These are phyloP conservation scores for Kwoniella shivajii DNA, from an alignment of 1,284 basidiomycete species.

Conservation along the genomic window DNA sequence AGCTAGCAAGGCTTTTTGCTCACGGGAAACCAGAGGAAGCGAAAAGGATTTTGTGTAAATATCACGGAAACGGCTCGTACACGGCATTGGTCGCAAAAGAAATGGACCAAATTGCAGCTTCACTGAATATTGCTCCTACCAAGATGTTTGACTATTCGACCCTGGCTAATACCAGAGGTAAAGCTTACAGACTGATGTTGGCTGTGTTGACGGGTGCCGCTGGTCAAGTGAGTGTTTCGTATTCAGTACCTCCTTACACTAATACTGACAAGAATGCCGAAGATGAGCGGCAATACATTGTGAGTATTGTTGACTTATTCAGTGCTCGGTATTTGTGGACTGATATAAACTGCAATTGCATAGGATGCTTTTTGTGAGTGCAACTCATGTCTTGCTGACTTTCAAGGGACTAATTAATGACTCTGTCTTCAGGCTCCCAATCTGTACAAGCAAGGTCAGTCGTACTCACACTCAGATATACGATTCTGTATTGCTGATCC, in stretches of 20 bases:
- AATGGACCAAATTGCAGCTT: slow-evolving; percentile 19
- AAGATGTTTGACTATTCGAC: slow-evolving; percentile 19
- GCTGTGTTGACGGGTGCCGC: slow-evolving; percentile 29
- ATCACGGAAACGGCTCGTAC: slow-evolving; percentile 25
- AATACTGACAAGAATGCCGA: background rate
- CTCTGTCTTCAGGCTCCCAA: slow-evolving; percentile 14
- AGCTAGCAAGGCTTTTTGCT: slow-evolving; percentile 23
- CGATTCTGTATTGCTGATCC: too few relatives aligned
- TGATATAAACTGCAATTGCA: background rate
- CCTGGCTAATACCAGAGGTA: slow-evolving; percentile 18
- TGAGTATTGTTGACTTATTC: slow-evolving; percentile 1
- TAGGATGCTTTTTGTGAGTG: slow-evolving; percentile 7
- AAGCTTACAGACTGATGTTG: slow-evolving; percentile 18
- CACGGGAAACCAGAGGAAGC: slow-evolving; percentile 26
- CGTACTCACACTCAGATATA: background rate
- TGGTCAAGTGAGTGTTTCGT: slow-evolving; percentile 15
- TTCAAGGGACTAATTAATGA: background rate
- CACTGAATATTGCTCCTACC: background rate
- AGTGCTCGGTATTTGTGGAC: background rate
- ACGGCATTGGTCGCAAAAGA: slow-evolving; percentile 26
- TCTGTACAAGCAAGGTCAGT: slow-evolving; percentile 26
- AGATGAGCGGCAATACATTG: slow-evolving; percentile 14
- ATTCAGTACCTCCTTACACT: too few relatives aligned
- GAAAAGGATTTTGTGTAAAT: slow-evolving; percentile 16
- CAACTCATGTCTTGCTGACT: background rate